phyloP scores from a whole-genome alignment of 768 basidiomycete species.

The Suillus subalutaceus region DNA sequence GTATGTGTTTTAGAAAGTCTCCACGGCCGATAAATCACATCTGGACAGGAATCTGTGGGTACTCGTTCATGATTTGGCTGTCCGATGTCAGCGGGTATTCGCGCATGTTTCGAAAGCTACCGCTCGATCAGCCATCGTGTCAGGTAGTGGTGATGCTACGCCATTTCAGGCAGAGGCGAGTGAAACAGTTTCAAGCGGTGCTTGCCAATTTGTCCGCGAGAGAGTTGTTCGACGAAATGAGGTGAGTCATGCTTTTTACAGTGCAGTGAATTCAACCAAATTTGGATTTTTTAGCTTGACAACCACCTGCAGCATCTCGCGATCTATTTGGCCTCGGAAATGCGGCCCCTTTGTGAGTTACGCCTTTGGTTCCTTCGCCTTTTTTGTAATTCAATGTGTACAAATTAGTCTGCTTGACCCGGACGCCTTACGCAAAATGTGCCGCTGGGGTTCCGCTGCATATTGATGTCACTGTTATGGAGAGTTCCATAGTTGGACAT shows the following conservation, averaged over 20 bases:
- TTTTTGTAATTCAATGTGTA: constrained; percentile 35
- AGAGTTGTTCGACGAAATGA: constrained; percentile 54
- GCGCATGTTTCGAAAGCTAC: constrained; percentile 62
- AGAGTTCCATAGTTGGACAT: constrained; percentile 44
- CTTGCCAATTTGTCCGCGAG: constrained; percentile 51
- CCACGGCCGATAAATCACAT: constrained; percentile 53
- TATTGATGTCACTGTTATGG: constrained; percentile 51
- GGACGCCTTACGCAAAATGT: constrained; percentile 51
- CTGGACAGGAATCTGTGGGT: constrained; percentile 71
- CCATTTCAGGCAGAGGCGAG: constrained; percentile 36
- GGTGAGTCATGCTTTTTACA: constrained; percentile 41
- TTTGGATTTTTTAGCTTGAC: constrained; percentile 40
- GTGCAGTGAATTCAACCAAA: constrained; percentile 30
- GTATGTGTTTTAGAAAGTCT: constrained; percentile 45
- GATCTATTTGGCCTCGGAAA: constrained; percentile 44
- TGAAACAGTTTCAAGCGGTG: constrained; percentile 31
- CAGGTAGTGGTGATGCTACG: constrained; percentile 32
- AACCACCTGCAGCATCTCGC: constrained; percentile 56
- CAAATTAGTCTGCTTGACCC: constrained; percentile 58
- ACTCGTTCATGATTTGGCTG: constrained; percentile 63
- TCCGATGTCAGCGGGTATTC: constrained; percentile 64
- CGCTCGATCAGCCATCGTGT: constrained; percentile 58
- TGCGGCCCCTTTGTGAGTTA: constrained; percentile 51
- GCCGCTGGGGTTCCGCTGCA: constrained; percentile 40
- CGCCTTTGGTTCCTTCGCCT: constrained; percentile 21